A percentile compares a stretch with the other conserved stretches of the same genome.
Conservation (phyloP, 148 eudicot genomes). For the Dianthus caryophyllus region DNA sequence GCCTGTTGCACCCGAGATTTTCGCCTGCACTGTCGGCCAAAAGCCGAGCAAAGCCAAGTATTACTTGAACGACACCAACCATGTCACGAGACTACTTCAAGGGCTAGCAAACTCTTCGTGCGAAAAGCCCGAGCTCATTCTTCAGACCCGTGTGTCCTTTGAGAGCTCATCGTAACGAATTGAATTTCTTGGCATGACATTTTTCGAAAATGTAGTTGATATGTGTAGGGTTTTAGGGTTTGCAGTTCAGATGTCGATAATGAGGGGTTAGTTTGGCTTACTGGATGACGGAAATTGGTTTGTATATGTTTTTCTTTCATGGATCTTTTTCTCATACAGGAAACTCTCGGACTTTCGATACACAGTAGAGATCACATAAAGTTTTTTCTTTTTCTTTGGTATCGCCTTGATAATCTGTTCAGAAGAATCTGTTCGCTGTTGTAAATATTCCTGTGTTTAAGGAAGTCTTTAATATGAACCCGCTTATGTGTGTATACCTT, state of each 20-base stretch:
- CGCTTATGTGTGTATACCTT: not conserved
- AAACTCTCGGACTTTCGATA: conserved; percentile 14
- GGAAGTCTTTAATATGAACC: not conserved
- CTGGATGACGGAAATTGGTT: conserved; percentile 11
- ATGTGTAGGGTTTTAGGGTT: conserved; percentile 8
- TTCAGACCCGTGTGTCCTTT: conserved; percentile 32
- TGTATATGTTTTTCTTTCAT: conserved; percentile 21
- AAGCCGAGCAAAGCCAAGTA: conserved; percentile 76
- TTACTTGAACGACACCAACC: conserved; percentile 45
- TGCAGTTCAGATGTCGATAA: conserved; percentile 23
- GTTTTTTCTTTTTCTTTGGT: conserved; percentile 10
- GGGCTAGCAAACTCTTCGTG: conserved; percentile 40
- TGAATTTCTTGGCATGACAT: not conserved
- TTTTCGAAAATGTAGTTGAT: not conserved
- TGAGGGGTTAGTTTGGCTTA: conserved; percentile 15
- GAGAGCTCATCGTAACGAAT: conserved; percentile 19
- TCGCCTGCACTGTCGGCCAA: conserved; percentile 68
- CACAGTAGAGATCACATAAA: conserved; percentile 18
- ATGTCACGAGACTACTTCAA: conserved; percentile 43
- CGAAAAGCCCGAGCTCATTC: conserved; percentile 26
- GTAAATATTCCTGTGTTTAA: conserved; percentile 21
- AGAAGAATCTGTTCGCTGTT: not conserved
- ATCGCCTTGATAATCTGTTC: conserved; percentile 11
- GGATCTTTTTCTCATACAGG: conserved; percentile 21
- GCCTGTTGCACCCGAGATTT: conserved; percentile 38